Evolutionary conservation across 2,329 filamentous ascomycete species (phyloP).

Genomic region (Paraconiothyrium brasiliense): DNA sequence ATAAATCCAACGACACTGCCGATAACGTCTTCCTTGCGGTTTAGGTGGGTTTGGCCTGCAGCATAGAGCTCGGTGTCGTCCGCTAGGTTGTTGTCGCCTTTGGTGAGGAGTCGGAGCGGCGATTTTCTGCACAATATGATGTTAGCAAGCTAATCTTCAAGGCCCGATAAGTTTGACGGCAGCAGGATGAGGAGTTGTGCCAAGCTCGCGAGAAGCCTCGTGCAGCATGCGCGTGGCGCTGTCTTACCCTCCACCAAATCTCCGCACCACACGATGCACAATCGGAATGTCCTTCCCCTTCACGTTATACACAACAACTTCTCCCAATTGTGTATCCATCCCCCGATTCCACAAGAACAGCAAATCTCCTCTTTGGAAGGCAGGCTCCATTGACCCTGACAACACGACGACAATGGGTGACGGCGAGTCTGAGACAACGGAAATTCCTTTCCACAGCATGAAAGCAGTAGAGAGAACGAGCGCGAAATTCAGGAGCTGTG

Average conservation of each 20-base stretch:
- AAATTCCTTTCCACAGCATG: slow-evolving; percentile 91
- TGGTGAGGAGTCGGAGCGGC: slow-evolving; percentile 80
- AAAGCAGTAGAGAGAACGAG: slow-evolving; percentile 91
- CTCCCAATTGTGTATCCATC: slow-evolving; percentile 71
- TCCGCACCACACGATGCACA: slow-evolving; percentile 88
- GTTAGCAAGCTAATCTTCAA: background rate
- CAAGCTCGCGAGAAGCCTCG: slow-evolving; percentile 15
- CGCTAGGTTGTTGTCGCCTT: slow-evolving; percentile 94
- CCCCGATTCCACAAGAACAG: slow-evolving; percentile 79
- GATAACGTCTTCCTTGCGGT: slow-evolving; percentile 84
- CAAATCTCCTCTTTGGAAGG: slow-evolving; percentile 80
- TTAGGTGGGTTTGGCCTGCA: slow-evolving; percentile 83
- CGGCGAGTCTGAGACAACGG: slow-evolving; percentile 72
- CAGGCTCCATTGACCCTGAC: slow-evolving; percentile 84
- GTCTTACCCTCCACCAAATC: slow-evolving; percentile 67
- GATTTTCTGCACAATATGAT: slow-evolving; percentile 47
- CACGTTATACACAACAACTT: slow-evolving; percentile 84
- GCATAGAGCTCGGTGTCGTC: slow-evolving; percentile 95
- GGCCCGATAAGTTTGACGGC: slow-evolving; percentile 9
- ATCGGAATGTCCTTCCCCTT: slow-evolving; percentile 96
- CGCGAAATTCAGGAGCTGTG: slow-evolving; percentile 88
- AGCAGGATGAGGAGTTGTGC: slow-evolving; percentile 8
- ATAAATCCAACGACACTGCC: slow-evolving; percentile 92
- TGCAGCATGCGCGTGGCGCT: background rate
- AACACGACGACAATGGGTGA: slow-evolving; percentile 83